Evolutionary conservation across 495 filamentous ascomycete genomes (phyloP), one percentile per base, ranked within the genome.

Genomic region (Neurospora sp.): DNA sequence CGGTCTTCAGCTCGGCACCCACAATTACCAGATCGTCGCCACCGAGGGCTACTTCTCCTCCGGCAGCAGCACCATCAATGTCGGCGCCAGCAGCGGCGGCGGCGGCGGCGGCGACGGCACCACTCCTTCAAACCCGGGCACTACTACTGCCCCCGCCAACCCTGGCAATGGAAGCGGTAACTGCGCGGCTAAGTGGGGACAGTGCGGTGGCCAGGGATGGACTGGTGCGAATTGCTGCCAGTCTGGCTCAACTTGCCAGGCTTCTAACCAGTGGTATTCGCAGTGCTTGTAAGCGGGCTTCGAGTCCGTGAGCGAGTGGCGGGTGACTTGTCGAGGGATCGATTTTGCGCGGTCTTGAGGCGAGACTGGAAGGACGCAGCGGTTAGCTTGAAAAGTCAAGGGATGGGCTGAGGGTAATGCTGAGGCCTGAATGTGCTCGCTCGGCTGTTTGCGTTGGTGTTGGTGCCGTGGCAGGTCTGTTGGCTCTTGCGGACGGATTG

Each of bases 11-110:
- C 77, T 90, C 38, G 88, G 88, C 0, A 82, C 78, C 6, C 84
- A 86, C 76, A 83, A 89, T 78, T 89, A 88, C 79, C 83, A 86
- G 82, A 87, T 89, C 71, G 80, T 90, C 9, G 84, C 86, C 18
- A 89, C 86, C 6, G 87, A 90, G 79, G 87, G 88, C 3, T 89
- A 89, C 75, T 79, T 81, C 74, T 85, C 82, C 73, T 85, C 82
- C 75, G 87, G 87, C 10, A 86, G 81, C 12, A 77, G 87, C 12
- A 75, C 75, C 22, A 86, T 89, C 71, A 88, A 83, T 42, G 86
- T 88, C 70, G 75, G 77, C 46, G 74, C 48, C 40, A 37, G 42
- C 2, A 5, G 53, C 42, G 27, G 9, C 16, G 35, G 71, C 70
- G 46, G 68, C 31, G 31, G 27, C 42, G 76, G 74, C 14, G 73